Evolutionary conservation across 2,329 filamentous ascomycete genomes (phyloP), one percentile per base, ranked within the genome.

Genomic region (Clarireedia monteithiana): DNA sequence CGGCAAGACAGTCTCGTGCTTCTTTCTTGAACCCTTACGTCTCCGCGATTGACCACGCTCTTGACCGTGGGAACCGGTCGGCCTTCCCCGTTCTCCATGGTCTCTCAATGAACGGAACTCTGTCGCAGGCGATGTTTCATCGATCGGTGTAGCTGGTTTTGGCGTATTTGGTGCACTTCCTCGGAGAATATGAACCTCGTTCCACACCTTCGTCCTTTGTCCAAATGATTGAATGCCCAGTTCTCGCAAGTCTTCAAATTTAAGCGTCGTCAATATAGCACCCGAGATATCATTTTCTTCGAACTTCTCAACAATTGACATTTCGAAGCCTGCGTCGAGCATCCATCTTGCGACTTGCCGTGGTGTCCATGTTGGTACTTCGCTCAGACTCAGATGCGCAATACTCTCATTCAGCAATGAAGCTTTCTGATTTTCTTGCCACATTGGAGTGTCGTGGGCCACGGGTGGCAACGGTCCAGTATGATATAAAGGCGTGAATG

Each of bases 281-380:
- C 92, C 92, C 26, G 86, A 90, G 70, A 99, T 96, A 68, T 99
- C 92, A 70, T 99, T 95, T 65, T 87, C 82, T 59, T 91, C 80
- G 66, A 99, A 96, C 64, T 87, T 89, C 66, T 95, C 85, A 10
- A 94, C 85, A 50, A 92, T 79, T 6, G 79, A 74, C 51, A 83
- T 74, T 69, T 96, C 91, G 68, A 95, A 84, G 63, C 89, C 90
- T 46, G 85, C 82, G 69, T 89, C 83, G 66, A 85, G 81, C 90
- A 96, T 94, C 82, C 89, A 94, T 67, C 88, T 84, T 55, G 88
- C 87, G 45, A 94, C 88, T 73, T 90, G 85, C 67, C 84, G 80
- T 3, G 88, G 85, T 14, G 82, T 80, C 89, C 88, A 94, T 46
- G 75, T 74, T 15, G 79, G 76, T 58, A 92, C 77, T 50, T 79